Evolutionary conservation across 148 eudicot species (phyloP).

Genomic region (Vaccinium myrtillus): DNA sequence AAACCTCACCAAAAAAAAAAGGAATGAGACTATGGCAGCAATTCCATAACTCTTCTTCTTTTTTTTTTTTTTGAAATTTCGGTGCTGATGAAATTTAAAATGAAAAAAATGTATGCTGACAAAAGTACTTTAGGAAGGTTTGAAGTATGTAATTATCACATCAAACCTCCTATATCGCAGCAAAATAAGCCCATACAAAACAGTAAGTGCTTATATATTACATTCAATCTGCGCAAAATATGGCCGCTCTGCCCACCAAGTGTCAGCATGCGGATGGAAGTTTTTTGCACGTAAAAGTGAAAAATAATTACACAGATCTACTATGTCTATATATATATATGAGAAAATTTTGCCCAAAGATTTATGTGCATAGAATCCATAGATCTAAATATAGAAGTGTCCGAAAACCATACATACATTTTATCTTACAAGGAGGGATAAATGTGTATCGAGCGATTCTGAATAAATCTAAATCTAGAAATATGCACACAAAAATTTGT

Average conservation of each 20-base stretch:
- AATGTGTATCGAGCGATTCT: background rate
- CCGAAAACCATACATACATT: background rate
- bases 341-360: background rate
- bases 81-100: background rate
- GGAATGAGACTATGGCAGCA: background rate
- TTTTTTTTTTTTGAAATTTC: background rate
- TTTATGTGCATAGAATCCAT: background rate
- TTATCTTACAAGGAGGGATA: background rate
- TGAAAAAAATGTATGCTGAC: background rate
- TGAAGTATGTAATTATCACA: background rate
- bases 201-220: background rate
- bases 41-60: background rate
- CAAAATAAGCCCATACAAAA: slow-evolving; percentile 7
- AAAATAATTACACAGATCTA: background rate
- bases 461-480: too few species aligned
- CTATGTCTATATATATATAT: background rate
- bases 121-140: background rate
- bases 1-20: background rate
- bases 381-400: background rate
- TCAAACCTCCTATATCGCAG: slow-evolving; percentile 9
- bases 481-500: background rate
- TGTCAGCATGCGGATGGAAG: slow-evolving; percentile 28
- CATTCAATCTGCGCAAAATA: slow-evolving; percentile 18
- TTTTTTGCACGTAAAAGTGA: slow-evolving; percentile 13
- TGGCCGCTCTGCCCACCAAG: slow-evolving; percentile 22